Evolutionary conservation across 768 basidiomycete species (phyloP), one percentile per base, ranked within the genome.

Genomic region (Pleurotus giganteus): DNA sequence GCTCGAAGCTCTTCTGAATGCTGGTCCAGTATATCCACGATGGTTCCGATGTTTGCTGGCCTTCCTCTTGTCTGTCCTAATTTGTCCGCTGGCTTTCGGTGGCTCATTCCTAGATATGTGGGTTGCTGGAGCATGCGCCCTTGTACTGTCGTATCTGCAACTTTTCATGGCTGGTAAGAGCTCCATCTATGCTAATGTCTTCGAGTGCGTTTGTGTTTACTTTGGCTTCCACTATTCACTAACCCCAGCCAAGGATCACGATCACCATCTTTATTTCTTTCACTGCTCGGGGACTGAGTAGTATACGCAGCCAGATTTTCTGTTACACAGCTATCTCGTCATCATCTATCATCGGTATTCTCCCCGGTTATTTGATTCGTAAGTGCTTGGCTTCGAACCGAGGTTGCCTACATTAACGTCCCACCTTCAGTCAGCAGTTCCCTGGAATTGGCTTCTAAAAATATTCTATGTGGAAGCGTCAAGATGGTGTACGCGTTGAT

Each of bases 321-420:
- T 97, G 94, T 66, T 97, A 95, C 65, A 88, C 91, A 2, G 89
- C 94, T 2, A 88, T 96, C 56, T 94, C 94, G 0, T 93, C 91
- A 6, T 80, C 91, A 47, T 86, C 85, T 23, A 90, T 95, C 53
- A 89, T 95, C 28, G 85, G 90, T 32, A 93, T 96, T 57, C 79
- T 95, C 42, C 93, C 93, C n/a, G 93, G 91, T 1, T 94, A 88
- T 69, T 78, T 91, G 47, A 89, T 92, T 56, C 67, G 90, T 90
- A 65, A 56, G 86, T 72, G 9, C 42, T 36, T 39, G 31, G 29
- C 31, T 26, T 50, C 36, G 21, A 31, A 49, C 26, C 27, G 8
- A 17, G 26, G 23, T 31, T 41, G 46, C 27, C 31, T 46, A 28
- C 23, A 32, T 49, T 55, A 39, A 61, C 54, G 36, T 60, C 31